These are phyloP conservation scores for Fragilaria crotonensis DNA, from an alignment of 108 stramenopile species.

Conservation along the genomic window DNA sequence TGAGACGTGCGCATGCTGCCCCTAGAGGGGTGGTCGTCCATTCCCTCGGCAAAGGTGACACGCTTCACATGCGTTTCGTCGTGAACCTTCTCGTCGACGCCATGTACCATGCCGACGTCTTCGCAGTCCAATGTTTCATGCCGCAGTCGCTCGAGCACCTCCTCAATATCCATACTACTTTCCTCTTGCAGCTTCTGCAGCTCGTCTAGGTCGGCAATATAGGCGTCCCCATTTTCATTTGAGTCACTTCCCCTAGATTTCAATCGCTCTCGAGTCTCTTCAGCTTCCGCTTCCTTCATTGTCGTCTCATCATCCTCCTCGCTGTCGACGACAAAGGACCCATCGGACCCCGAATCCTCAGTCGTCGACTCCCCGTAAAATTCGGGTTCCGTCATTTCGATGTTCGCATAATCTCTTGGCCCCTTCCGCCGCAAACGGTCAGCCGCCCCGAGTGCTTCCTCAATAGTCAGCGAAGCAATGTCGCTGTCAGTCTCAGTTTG, in stretches of 20 bases:
- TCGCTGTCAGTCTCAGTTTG: neutral
- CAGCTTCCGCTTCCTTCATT: conserved; percentile 34
- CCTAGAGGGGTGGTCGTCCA: neutral
- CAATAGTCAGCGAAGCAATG: conserved; percentile 45
- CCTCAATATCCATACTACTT: conserved; percentile 38
- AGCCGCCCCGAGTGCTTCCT: conserved; percentile 33
- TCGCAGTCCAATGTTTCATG: conserved; percentile 12
- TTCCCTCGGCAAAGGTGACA: neutral
- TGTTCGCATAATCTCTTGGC: conserved; percentile 5
- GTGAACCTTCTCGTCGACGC: neutral
- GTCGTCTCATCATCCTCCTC: conserved; percentile 50
- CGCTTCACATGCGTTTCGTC: neutral
- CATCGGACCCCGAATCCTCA: conserved; percentile 31
- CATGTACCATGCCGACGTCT: too few species aligned
- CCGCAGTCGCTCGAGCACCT: conserved; percentile 34
- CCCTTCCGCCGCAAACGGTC: neutral
- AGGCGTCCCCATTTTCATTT: conserved; percentile 5
- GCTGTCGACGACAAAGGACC: conserved; percentile 9
- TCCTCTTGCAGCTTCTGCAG: conserved; percentile 47
- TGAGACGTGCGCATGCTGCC: neutral
- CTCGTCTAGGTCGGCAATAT: conserved; percentile 34
- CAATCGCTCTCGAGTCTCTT: conserved; percentile 23
- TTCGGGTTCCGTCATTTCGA: neutral
- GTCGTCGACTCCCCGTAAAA: conserved; percentile 61
- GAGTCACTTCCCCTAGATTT: neutral